phyloP scores from a whole-genome alignment of 352 stramenopile species.

The Nothophytophthora sp. region DNA sequence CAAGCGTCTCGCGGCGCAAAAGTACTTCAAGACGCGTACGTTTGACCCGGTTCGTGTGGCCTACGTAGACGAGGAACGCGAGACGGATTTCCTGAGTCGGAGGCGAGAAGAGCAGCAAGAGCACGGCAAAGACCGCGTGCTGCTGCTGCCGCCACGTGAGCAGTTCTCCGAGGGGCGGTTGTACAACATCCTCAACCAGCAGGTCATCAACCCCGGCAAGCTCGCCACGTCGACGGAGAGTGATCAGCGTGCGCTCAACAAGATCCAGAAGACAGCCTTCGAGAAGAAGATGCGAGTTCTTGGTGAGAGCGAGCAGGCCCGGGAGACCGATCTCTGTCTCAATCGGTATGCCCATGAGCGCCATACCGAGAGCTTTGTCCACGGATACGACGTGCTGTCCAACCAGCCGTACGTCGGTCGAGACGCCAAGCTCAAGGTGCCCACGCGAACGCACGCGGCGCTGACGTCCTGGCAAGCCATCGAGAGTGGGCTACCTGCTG shows the following conservation, averaged over 20 bases:
- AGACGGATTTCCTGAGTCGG: slow-evolving; percentile 45
- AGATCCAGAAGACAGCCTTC: slow-evolving; percentile 60
- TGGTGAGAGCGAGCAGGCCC: slow-evolving; percentile 38
- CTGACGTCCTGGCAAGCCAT: slow-evolving; percentile 50
- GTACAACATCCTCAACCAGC: slow-evolving; percentile 83
- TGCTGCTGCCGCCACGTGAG: slow-evolving; percentile 54
- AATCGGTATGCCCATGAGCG: slow-evolving; percentile 69
- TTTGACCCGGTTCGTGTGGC: slow-evolving; percentile 68
- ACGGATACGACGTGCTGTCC: slow-evolving; percentile 68
- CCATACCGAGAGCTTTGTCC: slow-evolving; percentile 48
- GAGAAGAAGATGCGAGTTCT: slow-evolving; percentile 50
- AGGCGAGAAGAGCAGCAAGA: slow-evolving; percentile 39
- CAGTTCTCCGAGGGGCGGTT: slow-evolving; percentile 69
- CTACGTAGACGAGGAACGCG: slow-evolving; percentile 60
- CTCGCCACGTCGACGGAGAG: slow-evolving; percentile 39
- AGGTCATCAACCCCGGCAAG: slow-evolving; percentile 51
- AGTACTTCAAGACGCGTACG: slow-evolving; percentile 66
- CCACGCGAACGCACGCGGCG: slow-evolving; percentile 46
- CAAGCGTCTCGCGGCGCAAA: slow-evolving; percentile 54
- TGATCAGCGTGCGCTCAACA: slow-evolving; percentile 51
- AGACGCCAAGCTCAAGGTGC: slow-evolving; percentile 42
- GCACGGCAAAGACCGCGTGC: slow-evolving; percentile 53
- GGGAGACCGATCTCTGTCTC: slow-evolving; percentile 46
- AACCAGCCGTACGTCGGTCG: slow-evolving; percentile 58
- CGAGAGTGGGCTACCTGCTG: slow-evolving; percentile 33